Base-by-base conservation (phyloP, 495 filamentous ascomycete species). In the Terfezia boudieri region DNA sequence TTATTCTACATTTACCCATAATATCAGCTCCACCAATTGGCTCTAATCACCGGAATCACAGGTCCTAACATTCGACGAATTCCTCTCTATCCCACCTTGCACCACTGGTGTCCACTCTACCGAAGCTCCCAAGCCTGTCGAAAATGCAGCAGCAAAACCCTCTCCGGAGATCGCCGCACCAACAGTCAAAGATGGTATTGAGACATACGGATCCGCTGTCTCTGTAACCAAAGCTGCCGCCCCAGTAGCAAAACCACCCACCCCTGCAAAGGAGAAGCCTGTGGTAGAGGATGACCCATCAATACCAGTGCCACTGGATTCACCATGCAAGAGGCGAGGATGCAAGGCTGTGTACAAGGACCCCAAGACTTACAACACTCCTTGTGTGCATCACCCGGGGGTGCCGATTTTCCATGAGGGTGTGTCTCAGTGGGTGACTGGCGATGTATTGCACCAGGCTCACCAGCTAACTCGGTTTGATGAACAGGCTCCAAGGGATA, bases 51-150 rank as follows among this genome's bases (percentile, higher is more conserved):
- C 16, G 46, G 37, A 43, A 46, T 48, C 22, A 36, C 83, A 92
- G 68, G 86, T 96, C 59, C 75, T 99, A 59, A 95, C 89, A 52
- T 99, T 99, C 64, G 92, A 99, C 69, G 90, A 99, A 71, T 99
- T 99, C 73, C 84, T 96, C 62, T 67, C 74, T 51, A 96, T 99
- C 59, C 76, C 85, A 35, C 88, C 92, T 22, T 99, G 90, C 73
- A 94, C 92, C 20, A 84, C 80, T 16, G 90, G 90, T 61, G 90
- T 81, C 59, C 90, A 99, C 71, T 89, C 84, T 53, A 85, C 82
- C 4, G 80, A 89, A 56, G 87, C 84, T 56, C 81, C 84, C 53
- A 82, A 77, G 9, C 81, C 79, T 20, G 67, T 68, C 7, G 66
- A 67, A 0, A 62, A 35, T 7, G 59, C 64, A 37, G 65, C 51